Conservation (phyloP, 1,284 basidiomycete genomes). For the Leucoagaricus sp. region DNA sequence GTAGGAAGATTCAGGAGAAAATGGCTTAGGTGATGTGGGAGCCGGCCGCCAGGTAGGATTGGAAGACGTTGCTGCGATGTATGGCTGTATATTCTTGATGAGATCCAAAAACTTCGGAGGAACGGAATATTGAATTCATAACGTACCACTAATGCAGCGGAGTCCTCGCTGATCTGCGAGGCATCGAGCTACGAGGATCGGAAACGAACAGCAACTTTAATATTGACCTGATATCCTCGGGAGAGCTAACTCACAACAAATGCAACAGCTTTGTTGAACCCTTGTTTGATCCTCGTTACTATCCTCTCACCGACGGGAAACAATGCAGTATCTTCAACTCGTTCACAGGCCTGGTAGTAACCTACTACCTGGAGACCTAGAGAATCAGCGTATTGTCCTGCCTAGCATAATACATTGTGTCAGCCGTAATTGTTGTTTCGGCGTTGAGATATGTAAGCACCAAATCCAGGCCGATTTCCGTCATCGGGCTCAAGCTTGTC, state of each 20-base stretch:
- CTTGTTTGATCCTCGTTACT: constrained; percentile 48
- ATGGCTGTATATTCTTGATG: constrained; percentile 40
- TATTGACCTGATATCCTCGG: background rate
- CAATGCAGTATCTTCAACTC: constrained; percentile 55
- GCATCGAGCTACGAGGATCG: constrained; percentile 9
- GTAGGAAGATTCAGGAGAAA: constrained; percentile 46
- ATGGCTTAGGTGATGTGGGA: constrained; percentile 33
- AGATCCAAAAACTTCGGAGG: background rate
- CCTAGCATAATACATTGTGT: constrained; percentile 37
- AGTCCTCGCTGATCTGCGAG: constrained; percentile 5
- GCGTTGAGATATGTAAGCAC: constrained; percentile 38
- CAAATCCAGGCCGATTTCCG: constrained; percentile 77
- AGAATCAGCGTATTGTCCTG: constrained; percentile 53
- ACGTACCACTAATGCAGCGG: constrained; percentile 21
- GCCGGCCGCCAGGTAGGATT: constrained; percentile 46
- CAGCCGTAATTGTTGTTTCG: background rate
- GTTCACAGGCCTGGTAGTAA: constrained; percentile 72
- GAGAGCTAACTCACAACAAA: constrained; percentile 50
- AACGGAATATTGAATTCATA: background rate
- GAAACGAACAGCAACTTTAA: background rate
- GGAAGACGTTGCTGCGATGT: constrained; percentile 37
- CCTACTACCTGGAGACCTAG: constrained; percentile 56
- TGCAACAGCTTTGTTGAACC: constrained; percentile 59
- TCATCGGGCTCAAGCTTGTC: constrained; percentile 77
- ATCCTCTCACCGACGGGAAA: constrained; percentile 67